phyloP scores from a whole-genome alignment of 192 early-diverging fungal species.

The Linnemannia hyalina region DNA sequence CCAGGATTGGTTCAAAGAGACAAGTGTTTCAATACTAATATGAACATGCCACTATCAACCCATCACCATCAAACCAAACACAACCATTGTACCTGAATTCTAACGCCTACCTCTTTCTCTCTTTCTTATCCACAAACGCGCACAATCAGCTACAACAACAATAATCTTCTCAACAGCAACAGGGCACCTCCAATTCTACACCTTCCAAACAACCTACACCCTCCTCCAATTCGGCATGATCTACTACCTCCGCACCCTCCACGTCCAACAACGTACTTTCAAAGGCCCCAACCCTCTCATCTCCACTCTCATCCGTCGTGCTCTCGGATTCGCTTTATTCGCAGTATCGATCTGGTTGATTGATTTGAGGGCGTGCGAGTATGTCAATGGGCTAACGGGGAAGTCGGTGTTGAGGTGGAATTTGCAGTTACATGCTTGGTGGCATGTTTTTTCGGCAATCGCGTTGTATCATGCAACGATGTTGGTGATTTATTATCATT shows the following conservation, averaged over 20 bases:
- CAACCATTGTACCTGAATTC: not conserved
- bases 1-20: not conserved
- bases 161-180: conserved; percentile 26
- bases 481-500: conserved; percentile 35
- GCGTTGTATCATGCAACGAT: conserved; percentile 39
- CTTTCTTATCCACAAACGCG: not conserved
- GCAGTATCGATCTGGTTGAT: conserved; percentile 47
- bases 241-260: conserved; percentile 22
- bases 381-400: conserved; percentile 24
- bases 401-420: conserved; percentile 48
- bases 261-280: conserved; percentile 28
- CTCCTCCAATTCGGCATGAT: conserved; percentile 37
- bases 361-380: conserved; percentile 46
- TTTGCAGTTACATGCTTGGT: conserved; percentile 73
- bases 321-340: conserved; percentile 12
- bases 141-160: conserved; percentile 44
- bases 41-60: not conserved
- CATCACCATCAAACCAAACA: not conserved
- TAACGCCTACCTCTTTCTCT: not conserved
- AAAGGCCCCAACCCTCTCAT: conserved; percentile 6
- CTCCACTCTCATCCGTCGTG: conserved; percentile 31
- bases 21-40: not conserved
- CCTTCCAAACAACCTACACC: conserved; percentile 38
- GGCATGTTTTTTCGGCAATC: conserved; percentile 64
- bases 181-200: conserved; percentile 31